Conservation (phyloP, 208 protist genomes). For the Tetramitus jugosus region DNA sequence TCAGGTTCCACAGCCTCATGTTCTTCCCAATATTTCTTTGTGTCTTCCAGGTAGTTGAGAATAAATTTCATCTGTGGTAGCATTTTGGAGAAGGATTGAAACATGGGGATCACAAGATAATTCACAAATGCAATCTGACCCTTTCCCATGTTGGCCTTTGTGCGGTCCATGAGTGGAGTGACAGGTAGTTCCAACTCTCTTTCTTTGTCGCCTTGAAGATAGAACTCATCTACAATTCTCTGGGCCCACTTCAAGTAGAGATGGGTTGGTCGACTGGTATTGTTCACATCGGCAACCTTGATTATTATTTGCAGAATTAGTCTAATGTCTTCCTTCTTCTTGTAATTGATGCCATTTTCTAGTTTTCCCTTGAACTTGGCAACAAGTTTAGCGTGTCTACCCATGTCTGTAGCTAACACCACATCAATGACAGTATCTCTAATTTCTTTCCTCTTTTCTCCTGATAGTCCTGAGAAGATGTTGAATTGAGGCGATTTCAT, state of each 20-base stretch:
- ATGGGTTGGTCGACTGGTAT: constrained; percentile 67
- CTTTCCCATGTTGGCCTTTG: constrained; percentile 27
- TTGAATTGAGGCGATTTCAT: constrained; percentile 6
- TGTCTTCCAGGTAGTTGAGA: neutral
- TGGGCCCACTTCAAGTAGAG: constrained; percentile 79
- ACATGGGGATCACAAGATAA: constrained; percentile 36
- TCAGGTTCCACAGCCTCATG: neutral
- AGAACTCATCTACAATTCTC: constrained; percentile 83
- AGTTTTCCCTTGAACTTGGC: constrained; percentile 55
- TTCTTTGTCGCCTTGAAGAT: constrained; percentile 81
- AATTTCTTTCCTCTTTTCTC: constrained; percentile 63
- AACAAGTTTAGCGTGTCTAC: constrained; percentile 71
- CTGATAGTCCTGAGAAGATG: constrained; percentile 30
- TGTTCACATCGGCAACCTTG: constrained; percentile 88
- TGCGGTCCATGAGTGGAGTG: constrained; percentile 81
- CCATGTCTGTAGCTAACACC: constrained; percentile 86
- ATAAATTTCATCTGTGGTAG: constrained; percentile 21
- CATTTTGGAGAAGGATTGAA: constrained; percentile 24
- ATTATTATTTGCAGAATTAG: constrained; percentile 71
- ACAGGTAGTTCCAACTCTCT: constrained; percentile 59
- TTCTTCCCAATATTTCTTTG: constrained; percentile 9
- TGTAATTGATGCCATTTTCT: constrained; percentile 52
- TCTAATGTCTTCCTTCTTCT: constrained; percentile 59
- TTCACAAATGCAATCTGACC: constrained; percentile 39
- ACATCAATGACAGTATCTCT: constrained; percentile 73